Evolutionary conservation across 495 filamentous ascomycete species (phyloP), one percentile per base, ranked within the genome.

Genomic region (Evansstolkia leycettana): DNA sequence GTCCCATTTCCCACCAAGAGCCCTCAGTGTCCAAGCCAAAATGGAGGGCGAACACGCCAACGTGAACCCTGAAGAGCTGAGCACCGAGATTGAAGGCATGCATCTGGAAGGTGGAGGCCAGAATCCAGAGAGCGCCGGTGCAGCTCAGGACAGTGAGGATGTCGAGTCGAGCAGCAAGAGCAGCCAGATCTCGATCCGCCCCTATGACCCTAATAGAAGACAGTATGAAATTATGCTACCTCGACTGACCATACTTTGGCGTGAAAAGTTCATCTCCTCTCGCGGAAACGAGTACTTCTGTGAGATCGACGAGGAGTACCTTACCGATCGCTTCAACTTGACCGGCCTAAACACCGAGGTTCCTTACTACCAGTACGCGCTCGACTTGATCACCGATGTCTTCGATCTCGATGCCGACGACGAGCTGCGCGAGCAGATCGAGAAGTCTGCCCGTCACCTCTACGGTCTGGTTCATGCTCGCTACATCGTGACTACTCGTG

Each of bases 351-450:
- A 96, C 57, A 85, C 86, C 20, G 90, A 99, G 54, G 90, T 99
- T 4, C 81, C 90, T 40, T 94, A 96, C 68, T 99, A 99, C 52
- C 89, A 99, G 56, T 92, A 96, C 72, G 92, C 90, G 8, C 73
- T 99, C 17, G 90, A 99, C 52, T 74, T 99, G n/a, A 83, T 99
- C 33, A 99, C 92, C n/a, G 90, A 99, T 51, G 89, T 96, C 29
- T 99, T 99, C 57, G 90, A 99, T 48, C 80, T 96, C 49, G 90
- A 99, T 58, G 94, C 90, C 56, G 88, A 96, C 51, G 92, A 96
- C 56, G 90, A 96, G 33, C 87, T 95, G 70, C 76, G 90, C 27
- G 90, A 95, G 64, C 85, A 86, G 47, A 96, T 99, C 34, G 90
- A 99, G 59, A 96, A 95, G 61, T 93, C 86, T 17, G 90, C 90